These are phyloP conservation scores for Aleurites moluccanus DNA, from an alignment of 441 rosid genomes.

Conservation along the genomic window DNA sequence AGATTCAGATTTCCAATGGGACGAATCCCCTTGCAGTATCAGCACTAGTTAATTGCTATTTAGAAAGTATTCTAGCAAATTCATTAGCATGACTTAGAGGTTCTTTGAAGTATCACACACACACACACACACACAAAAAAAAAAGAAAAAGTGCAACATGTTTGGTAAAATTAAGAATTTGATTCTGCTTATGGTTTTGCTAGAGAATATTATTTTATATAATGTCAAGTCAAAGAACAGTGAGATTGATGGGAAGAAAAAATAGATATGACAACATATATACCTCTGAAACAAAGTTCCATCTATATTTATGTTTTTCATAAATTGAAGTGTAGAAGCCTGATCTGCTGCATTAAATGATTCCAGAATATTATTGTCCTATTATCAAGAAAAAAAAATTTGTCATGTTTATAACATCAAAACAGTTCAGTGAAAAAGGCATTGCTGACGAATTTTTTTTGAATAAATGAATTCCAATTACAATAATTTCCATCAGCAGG, in stretches of 20 bases:
- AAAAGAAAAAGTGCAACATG: not conserved
- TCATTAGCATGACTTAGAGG: not conserved
- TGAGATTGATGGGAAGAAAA: not conserved
- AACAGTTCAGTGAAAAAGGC: not conserved
- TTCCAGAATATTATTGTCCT: conserved; percentile 85
- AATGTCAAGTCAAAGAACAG: not conserved
- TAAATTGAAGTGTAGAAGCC: conserved; percentile 82
- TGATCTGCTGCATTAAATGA: conserved; percentile 55
- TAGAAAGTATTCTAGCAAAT: not conserved
- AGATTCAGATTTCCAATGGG: not conserved
- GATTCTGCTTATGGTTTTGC: not conserved
- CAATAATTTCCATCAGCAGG: not conserved
- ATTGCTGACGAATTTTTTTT: not conserved
- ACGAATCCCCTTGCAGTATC: not conserved
- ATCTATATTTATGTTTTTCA: conserved; percentile 43
- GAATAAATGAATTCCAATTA: not conserved
- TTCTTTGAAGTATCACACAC: not conserved
- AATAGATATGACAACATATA: not conserved
- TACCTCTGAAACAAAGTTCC: conserved; percentile 96
- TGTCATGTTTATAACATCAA: not conserved
- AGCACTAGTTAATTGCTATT: not conserved
- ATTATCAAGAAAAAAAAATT: conserved; percentile 32
- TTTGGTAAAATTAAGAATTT: not conserved
- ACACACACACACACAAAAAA: no score
- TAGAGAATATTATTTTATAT: not conserved